phyloP scores from a whole-genome alignment of 148 eudicot genomes.

The Suaeda aralocaspica region DNA sequence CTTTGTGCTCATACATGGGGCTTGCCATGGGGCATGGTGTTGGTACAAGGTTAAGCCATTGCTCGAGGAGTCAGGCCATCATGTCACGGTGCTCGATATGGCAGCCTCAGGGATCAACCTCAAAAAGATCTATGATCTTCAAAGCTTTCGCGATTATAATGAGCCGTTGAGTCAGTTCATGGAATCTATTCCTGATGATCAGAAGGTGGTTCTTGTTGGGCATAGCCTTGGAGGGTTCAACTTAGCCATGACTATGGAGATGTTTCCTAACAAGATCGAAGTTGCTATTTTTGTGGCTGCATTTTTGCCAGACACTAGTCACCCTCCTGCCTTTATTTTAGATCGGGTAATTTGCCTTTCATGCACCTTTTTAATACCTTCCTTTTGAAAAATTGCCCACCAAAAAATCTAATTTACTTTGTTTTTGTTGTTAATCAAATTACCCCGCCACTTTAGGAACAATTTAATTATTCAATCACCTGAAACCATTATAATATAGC shows the following conservation, averaged over 20 bases:
- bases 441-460: no score
- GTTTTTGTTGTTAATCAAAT: no score
- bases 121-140: constrained; percentile 5
- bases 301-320: constrained; percentile 26
- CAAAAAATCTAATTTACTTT: no score
- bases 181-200: constrained; percentile 14
- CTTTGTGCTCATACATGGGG: constrained; percentile 38
- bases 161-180: constrained; percentile 25
- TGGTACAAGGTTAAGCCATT: constrained; percentile 39
- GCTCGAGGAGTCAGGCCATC: constrained; percentile 25
- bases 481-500: no score
- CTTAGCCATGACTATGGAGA: constrained; percentile 22
- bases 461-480: no score
- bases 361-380: no score
- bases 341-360: no score
- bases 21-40: constrained; percentile 42
- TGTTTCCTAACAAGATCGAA: constrained; percentile 30
- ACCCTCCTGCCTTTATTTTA: constrained; percentile 23
- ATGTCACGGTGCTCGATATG: constrained; percentile 35
- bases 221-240: constrained; percentile 38
- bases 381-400: no score
- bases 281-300: constrained; percentile 32
- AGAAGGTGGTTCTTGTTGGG: constrained; percentile 37
- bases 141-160: constrained; percentile 27
- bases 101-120: constrained; percentile 29